phyloP scores from a whole-genome alignment of 2,329 filamentous ascomycete genomes.

The Pyricularia sp. region DNA sequence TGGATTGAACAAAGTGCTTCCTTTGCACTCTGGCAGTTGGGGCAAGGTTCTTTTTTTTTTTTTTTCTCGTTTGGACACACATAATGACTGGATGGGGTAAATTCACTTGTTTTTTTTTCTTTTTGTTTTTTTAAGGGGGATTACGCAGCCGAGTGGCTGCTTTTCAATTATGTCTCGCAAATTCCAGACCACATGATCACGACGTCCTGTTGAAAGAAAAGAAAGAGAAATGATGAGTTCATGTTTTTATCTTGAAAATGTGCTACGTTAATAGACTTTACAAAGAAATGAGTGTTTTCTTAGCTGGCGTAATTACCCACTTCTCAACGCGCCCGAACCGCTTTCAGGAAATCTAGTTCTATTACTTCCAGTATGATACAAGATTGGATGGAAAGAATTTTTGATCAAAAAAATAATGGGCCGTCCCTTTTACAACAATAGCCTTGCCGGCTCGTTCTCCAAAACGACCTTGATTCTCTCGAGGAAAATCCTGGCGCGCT shows the following conservation, averaged over 20 bases:
- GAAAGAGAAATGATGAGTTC: background rate
- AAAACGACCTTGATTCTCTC: constrained; percentile 75
- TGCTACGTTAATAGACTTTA: background rate
- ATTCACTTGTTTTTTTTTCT: background rate
- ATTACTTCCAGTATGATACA: constrained; percentile 1
- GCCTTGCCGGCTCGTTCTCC: constrained; percentile 63
- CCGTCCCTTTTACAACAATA: constrained; percentile 42
- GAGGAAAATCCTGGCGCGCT: constrained; percentile 68
- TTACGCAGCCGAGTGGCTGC: background rate
- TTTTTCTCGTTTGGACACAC: background rate
- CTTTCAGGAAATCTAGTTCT: background rate
- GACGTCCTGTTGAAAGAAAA: background rate
- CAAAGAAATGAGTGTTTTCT: background rate
- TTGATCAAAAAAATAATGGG: background rate
- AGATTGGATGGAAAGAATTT: background rate
- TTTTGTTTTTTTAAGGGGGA: no score
- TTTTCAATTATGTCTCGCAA: background rate
- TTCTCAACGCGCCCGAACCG: background rate
- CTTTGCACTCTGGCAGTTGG: background rate
- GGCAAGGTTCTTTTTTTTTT: background rate
- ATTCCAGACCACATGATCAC: background rate
- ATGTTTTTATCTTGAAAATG: background rate
- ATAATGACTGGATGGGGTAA: background rate
- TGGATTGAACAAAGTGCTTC: background rate
- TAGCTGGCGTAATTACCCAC: background rate